Conservation (phyloP, 495 filamentous ascomycete species). For the Aspergillus affinis region DNA sequence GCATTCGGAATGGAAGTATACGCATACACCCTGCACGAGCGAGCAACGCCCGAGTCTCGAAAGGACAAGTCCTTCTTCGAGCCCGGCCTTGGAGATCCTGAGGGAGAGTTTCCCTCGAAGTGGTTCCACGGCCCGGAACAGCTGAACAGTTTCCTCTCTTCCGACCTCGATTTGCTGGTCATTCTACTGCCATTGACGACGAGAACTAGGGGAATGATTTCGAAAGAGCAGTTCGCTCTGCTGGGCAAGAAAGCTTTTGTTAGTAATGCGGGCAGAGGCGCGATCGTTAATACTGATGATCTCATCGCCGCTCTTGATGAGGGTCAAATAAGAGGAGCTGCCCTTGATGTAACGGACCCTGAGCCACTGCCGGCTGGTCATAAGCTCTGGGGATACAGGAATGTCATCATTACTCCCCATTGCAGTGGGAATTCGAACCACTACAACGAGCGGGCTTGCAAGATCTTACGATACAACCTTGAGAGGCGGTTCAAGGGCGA, state of each 20-base stretch:
- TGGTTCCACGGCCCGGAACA: constrained; percentile 67
- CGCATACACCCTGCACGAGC: constrained; percentile 56
- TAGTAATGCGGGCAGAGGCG: constrained; percentile 67
- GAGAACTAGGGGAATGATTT: constrained; percentile 57
- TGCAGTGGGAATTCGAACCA: constrained; percentile 56
- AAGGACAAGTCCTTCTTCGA: constrained; percentile 63
- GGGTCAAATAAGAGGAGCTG: constrained; percentile 58
- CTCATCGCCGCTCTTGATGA: constrained; percentile 59
- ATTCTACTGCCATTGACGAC: constrained; percentile 66
- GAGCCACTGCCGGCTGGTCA: constrained; percentile 68
- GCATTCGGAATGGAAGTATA: constrained; percentile 73
- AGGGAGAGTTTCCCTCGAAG: constrained; percentile 59
- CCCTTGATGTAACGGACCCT: constrained; percentile 75
- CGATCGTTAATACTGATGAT: constrained; percentile 62
- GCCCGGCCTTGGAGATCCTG: constrained; percentile 67
- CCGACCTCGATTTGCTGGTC: constrained; percentile 65
- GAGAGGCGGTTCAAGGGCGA: constrained; percentile 52
- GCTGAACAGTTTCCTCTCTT: constrained; percentile 57
- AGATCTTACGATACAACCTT: constrained; percentile 60
- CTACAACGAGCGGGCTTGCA: constrained; percentile 55
- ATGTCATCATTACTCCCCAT: constrained; percentile 72
- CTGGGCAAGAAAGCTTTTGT: constrained; percentile 59
- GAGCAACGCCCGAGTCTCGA: constrained; percentile 46
- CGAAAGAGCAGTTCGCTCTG: constrained; percentile 58
- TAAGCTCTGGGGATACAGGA: constrained; percentile 62